Percentiles rank a stretch among this genome's conserved stretches.
phyloP scores from a whole-genome alignment of 2,329 filamentous ascomycete genomes.

The Alternaria novae-zelandiae region DNA sequence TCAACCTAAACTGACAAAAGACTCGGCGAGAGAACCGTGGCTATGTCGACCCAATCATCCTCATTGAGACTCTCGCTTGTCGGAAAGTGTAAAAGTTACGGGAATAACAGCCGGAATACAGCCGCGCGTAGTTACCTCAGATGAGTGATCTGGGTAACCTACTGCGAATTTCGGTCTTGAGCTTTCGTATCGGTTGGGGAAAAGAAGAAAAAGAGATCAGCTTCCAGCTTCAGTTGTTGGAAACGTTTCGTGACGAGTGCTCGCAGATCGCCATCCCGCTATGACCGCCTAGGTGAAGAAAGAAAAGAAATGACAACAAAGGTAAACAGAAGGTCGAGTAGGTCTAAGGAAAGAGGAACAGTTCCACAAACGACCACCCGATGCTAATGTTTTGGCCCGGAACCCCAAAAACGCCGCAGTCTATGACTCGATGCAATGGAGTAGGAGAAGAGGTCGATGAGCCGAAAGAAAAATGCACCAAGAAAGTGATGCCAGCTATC shows the following conservation, averaged over 20 bases:
- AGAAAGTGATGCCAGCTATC: conserved; percentile 37
- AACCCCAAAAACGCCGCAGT: conserved; percentile 31
- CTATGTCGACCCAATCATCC: not conserved
- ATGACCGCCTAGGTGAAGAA: conserved; percentile 1
- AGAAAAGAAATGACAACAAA: conserved; percentile 9
- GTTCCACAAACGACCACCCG: conserved; percentile 25
- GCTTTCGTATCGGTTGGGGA: not conserved
- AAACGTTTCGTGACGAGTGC: not conserved
- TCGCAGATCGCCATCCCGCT: not conserved
- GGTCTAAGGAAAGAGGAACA: conserved; percentile 2
- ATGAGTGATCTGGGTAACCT: not conserved
- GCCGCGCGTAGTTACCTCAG: not conserved
- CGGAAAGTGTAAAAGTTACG: not conserved
- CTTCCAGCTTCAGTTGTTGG: not conserved
- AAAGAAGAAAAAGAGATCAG: not conserved
- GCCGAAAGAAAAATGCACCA: conserved; percentile 9
- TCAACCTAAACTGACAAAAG: not conserved
- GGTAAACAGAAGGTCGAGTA: not conserved
- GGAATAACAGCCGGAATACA: not conserved
- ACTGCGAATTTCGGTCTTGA: not conserved
- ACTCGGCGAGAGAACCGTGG: not conserved
- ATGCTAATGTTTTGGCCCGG: conserved; percentile 34
- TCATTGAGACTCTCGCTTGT: not conserved
- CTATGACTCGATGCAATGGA: conserved; percentile 31
- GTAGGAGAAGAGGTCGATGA: conserved; percentile 13